Evolutionary conservation across 2,329 filamentous ascomycete genomes (phyloP).

Genomic region (Penicillium sclerotigenum): DNA sequence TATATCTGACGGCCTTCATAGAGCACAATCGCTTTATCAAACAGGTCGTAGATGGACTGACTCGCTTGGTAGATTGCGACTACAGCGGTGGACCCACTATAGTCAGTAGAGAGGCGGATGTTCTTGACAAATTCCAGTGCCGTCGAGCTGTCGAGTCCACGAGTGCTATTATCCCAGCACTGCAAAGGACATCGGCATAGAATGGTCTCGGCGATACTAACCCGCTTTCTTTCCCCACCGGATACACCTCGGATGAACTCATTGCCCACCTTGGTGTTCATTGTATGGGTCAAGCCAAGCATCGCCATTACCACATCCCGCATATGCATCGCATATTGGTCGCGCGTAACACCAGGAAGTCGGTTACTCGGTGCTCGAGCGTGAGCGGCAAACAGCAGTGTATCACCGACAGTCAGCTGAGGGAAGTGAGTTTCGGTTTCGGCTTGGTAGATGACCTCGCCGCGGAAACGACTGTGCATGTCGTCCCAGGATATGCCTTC

Average conservation of each 20-base stretch:
- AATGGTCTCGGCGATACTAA: slow-evolving; percentile 55
- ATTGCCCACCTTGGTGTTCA: slow-evolving; percentile 46
- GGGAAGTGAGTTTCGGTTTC: slow-evolving; percentile 82
- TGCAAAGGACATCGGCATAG: slow-evolving; percentile 47
- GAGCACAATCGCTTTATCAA: slow-evolving; percentile 68
- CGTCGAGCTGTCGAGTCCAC: slow-evolving; percentile 52
- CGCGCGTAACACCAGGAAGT: slow-evolving; percentile 39
- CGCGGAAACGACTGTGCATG: slow-evolving; percentile 75
- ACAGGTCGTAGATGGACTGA: slow-evolving; percentile 52
- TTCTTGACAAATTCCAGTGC: slow-evolving; percentile 55
- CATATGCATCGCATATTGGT: slow-evolving; percentile 47
- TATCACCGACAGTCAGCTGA: slow-evolving; percentile 71
- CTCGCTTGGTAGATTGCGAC: slow-evolving; percentile 55
- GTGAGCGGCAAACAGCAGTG: slow-evolving; percentile 69
- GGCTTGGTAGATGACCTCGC: slow-evolving; percentile 80
- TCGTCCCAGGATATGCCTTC: slow-evolving; percentile 62
- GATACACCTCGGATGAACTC: slow-evolving; percentile 60
- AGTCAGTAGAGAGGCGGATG: slow-evolving; percentile 47
- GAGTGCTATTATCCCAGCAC: slow-evolving; percentile 48
- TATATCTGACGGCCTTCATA: slow-evolving; percentile 75
- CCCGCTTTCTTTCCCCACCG: slow-evolving; percentile 59
- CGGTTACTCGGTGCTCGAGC: slow-evolving; percentile 51
- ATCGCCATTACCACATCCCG: slow-evolving; percentile 53
- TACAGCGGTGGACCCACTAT: slow-evolving; percentile 47
- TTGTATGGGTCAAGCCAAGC: slow-evolving; percentile 55